A percentile compares a stretch with the other conserved stretches of the same genome.
Evolutionary conservation across 73 alveolate species (phyloP).

Genomic region (Breviolum minutum): DNA sequence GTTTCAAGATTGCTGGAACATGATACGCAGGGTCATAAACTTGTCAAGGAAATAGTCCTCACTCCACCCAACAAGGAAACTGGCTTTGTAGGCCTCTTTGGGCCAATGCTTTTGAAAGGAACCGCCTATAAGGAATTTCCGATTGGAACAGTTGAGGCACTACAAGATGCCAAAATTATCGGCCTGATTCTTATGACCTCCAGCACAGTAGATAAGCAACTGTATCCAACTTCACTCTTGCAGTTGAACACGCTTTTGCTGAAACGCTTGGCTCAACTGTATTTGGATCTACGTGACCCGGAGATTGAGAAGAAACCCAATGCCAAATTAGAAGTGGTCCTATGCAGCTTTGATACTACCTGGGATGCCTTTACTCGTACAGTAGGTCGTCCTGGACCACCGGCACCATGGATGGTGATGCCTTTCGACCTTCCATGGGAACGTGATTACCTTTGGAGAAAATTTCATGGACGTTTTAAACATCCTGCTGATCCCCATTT

Average conservation of each 20-base stretch:
- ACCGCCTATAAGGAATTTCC: conserved; percentile 61
- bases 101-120: conserved; percentile 41
- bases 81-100: conserved; percentile 43
- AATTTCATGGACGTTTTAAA: not conserved
- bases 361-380: conserved; percentile 84
- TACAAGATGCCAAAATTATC: conserved; percentile 3
- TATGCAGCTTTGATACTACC: conserved; percentile 73
- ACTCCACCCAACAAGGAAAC: conserved; percentile 38
- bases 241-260: conserved; percentile 31
- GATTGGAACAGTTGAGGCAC: conserved; percentile 11
- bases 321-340: conserved; percentile 50
- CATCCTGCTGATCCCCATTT: conserved; percentile 20
- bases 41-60: conserved; percentile 41
- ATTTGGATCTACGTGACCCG: conserved; percentile 33
- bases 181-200: conserved; percentile 71
- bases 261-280: conserved; percentile 46
- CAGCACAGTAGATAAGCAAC: conserved; percentile 70
- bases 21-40: conserved; percentile 46
- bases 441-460: conserved; percentile 50
- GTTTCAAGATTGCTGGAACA: conserved; percentile 7
- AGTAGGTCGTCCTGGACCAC: conserved; percentile 75
- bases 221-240: conserved; percentile 34
- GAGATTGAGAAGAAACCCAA: conserved; percentile 47
- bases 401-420: conserved; percentile 83
- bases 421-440: conserved; percentile 69